Percentiles rank a stretch among this genome's conserved stretches.
phyloP scores from a whole-genome alignment of 1,284 basidiomycete species.

The Rhizoctonia solani region DNA sequence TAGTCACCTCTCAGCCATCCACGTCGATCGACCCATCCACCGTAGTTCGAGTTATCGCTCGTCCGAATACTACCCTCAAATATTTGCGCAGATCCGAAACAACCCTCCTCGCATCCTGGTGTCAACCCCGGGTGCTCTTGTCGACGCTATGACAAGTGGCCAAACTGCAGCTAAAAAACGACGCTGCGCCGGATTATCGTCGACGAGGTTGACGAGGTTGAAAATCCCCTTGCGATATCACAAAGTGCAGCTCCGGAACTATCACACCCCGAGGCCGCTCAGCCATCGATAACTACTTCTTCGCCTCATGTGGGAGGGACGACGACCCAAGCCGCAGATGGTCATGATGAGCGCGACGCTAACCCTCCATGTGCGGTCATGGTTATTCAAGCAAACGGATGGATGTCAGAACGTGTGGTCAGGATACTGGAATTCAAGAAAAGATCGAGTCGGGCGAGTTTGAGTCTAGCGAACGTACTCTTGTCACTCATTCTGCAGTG shows the following conservation, averaged over 20 bases:
- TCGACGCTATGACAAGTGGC: slow-evolving; percentile 58
- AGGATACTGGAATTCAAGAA: slow-evolving; percentile 24
- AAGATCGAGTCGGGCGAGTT: not conserved
- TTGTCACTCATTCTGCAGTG: slow-evolving; percentile 61
- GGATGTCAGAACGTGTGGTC: slow-evolving; percentile 42
- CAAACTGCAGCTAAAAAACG: slow-evolving; percentile 50
- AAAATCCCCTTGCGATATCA: slow-evolving; percentile 47
- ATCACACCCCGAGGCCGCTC: slow-evolving; percentile 17
- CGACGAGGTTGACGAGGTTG: slow-evolving; percentile 72
- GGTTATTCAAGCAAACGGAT: slow-evolving; percentile 48
- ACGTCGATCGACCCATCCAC: not conserved
- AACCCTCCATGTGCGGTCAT: slow-evolving; percentile 56
- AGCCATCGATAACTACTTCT: slow-evolving; percentile 21
- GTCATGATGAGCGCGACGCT: slow-evolving; percentile 72
- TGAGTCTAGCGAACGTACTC: not conserved
- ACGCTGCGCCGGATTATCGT: slow-evolving; percentile 55
- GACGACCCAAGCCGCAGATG: slow-evolving; percentile 50
- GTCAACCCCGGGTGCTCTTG: slow-evolving; percentile 67
- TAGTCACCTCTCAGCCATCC: slow-evolving; percentile 46
- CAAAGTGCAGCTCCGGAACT: not conserved
- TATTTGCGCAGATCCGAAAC: slow-evolving; percentile 43
- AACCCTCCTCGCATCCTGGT: slow-evolving; percentile 68
- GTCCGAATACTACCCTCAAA: slow-evolving; percentile 6
- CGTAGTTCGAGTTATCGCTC: slow-evolving; percentile 3
- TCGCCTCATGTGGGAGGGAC: slow-evolving; percentile 23